These are phyloP conservation scores for Neonectria punicea DNA, from an alignment of 2,329 filamentous ascomycete genomes.

Conservation along the genomic window DNA sequence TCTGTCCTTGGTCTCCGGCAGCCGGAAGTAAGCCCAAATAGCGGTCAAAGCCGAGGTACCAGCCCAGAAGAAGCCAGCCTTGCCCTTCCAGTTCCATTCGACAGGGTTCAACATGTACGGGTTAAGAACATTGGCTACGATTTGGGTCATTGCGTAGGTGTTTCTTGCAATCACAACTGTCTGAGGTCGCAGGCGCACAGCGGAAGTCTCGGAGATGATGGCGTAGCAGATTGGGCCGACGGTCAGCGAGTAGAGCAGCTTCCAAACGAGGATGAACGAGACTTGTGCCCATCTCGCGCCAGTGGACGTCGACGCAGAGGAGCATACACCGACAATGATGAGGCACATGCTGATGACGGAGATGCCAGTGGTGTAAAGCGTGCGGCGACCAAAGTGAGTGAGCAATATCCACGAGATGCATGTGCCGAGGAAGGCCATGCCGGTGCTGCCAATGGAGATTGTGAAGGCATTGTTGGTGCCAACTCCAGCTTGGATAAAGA, in stretches of 20 bases:
- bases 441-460: slow-evolving; percentile 49
- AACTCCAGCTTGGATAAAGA: slow-evolving; percentile 58
- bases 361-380: slow-evolving; percentile 53
- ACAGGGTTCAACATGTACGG: slow-evolving; percentile 49
- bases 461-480: slow-evolving; percentile 51
- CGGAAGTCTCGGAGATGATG: slow-evolving; percentile 54
- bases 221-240: slow-evolving; percentile 57
- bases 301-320: slow-evolving; percentile 36
- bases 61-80: slow-evolving; percentile 48
- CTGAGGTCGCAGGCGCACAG: slow-evolving; percentile 54
- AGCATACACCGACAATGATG: slow-evolving; percentile 49
- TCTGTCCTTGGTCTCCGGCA: slow-evolving; percentile 47
- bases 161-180: slow-evolving; percentile 54
- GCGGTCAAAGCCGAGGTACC: slow-evolving; percentile 41
- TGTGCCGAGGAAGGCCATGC: slow-evolving; percentile 55
- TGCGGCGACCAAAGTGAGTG: slow-evolving; percentile 54
- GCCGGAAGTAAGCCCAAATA: slow-evolving; percentile 48
- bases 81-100: slow-evolving; percentile 50
- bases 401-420: slow-evolving; percentile 56
- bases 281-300: slow-evolving; percentile 49
- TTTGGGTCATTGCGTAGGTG: slow-evolving; percentile 42
- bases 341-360: slow-evolving; percentile 43
- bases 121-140: slow-evolving; percentile 45
- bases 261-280: slow-evolving; percentile 55
- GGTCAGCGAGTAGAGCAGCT: slow-evolving; percentile 54